Evolutionary conservation across 257 asterid genomes (phyloP).

Genomic region (Anisodus acutangulus): DNA sequence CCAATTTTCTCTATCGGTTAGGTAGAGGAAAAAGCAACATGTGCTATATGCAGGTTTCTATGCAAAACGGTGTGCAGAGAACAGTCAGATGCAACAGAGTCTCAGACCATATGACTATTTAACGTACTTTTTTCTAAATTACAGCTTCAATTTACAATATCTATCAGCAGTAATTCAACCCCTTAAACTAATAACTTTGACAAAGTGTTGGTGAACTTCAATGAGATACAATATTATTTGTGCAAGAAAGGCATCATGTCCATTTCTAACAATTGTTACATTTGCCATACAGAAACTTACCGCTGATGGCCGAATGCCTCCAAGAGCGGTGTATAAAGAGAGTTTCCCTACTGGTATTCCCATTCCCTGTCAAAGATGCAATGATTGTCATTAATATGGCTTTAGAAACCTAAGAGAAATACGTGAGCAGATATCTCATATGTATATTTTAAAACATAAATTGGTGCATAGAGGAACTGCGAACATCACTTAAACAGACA

Average conservation of each 20-base stretch:
- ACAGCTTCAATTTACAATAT: too few relatives aligned
- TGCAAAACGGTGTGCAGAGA: background rate
- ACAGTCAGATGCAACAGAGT: conserved; percentile 10
- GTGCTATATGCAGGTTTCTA: conserved; percentile 4
- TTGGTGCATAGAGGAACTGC: background rate
- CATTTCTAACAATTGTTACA: conserved; percentile 17
- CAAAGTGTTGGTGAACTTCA: background rate
- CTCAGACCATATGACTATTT: background rate
- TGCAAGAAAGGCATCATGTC: background rate
- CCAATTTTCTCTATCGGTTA: background rate
- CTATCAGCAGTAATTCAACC: too few relatives aligned
- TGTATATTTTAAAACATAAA: background rate
- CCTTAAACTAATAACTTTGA: too few relatives aligned
- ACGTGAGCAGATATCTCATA: background rate
- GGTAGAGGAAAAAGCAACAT: background rate
- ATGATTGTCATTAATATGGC: conserved; percentile 31
- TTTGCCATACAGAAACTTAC: conserved; percentile 36
- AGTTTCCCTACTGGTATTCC: conserved; percentile 96
- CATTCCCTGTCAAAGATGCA: conserved; percentile 74
- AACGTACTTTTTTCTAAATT: background rate
- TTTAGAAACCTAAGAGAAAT: background rate
- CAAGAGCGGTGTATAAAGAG: conserved; percentile 90
- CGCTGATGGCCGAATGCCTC: conserved; percentile 93
- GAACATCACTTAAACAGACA: background rate
- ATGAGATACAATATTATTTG: background rate